Evolutionary conservation across 129 eudicot genomes (phyloP).

Genomic region (Rutidosis leptorrhynchoides): DNA sequence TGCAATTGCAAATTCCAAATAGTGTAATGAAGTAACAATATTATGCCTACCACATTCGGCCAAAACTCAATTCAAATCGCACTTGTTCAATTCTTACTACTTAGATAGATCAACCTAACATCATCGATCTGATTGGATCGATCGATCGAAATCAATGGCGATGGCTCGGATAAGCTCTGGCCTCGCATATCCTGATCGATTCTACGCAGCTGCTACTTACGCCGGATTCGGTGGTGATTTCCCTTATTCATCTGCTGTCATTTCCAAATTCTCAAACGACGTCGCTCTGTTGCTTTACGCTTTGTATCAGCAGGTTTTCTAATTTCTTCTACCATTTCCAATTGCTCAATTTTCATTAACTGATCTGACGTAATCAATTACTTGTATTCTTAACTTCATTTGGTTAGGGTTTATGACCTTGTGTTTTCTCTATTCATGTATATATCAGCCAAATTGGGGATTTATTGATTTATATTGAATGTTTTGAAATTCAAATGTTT

Average conservation of each 20-base stretch:
- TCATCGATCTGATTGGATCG: conserved; percentile 19
- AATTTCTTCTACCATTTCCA: background rate
- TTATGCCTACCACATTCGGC: too few species aligned
- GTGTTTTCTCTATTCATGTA: background rate
- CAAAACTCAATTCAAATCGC: too few species aligned
- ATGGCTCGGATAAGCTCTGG: conserved; percentile 80
- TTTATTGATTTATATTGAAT: background rate
- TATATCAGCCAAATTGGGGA: conserved; percentile 3
- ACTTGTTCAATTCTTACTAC: too few species aligned
- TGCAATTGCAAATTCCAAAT: too few species aligned
- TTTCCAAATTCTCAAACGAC: conserved; percentile 78
- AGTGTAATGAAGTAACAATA: too few species aligned
- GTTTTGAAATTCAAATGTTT: background rate
- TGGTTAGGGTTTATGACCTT: conserved; percentile 10
- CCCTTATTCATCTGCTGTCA: conserved; percentile 53
- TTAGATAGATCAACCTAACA: too few species aligned
- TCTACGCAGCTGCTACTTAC: conserved; percentile 89
- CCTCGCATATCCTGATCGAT: conserved; percentile 93
- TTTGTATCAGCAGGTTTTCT: conserved; percentile 76
- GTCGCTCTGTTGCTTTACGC: conserved; percentile 81
- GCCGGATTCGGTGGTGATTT: conserved; percentile 78
- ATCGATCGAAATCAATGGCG: conserved; percentile 32
- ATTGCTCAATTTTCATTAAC: conserved; percentile 4
- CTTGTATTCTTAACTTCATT: conserved; percentile 15
- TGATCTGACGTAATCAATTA: background rate